Evolutionary conservation across 495 filamentous ascomycete species (phyloP), one percentile per base, ranked within the genome.

Genomic region (Penicillium samsonianum): DNA sequence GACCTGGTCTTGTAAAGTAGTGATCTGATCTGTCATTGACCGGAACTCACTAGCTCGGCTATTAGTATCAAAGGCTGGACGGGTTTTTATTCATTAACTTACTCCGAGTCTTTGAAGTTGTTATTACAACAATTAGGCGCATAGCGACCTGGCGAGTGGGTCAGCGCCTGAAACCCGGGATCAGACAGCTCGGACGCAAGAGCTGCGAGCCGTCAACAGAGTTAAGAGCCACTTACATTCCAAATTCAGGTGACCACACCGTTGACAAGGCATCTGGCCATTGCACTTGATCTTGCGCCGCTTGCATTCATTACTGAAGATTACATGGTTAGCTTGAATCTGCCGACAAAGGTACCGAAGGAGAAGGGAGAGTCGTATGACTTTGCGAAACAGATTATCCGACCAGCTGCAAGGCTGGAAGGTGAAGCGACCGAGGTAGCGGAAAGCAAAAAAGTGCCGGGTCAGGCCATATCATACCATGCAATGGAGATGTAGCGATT

Each of bases 261-360:
- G 83, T 55, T 90, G 87, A 67, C 92, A 96, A 2, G 92, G 92
- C 1, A 83, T 87, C 66, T 96, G 85, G 54, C 92, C 92, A 73
- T 96, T 96, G 78, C 92, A 96, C 64, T 95, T 95, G 70, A 96
- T 96, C 74, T 96, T 96, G 58, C 92, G 85, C 16, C 92, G 82
- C 63, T 96, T 96, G 78, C 92, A 96, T 67, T 96, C 90, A 65
- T 95, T 96, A 58, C 80, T 83, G 50, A 63, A 35, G 61, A 45
- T 9, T 42, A 16, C 25, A 20, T 46, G 19, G 55, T 66, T 44
- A 71, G 69, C 57, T 45, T 49, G 37, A 20, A 23, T 14, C 11
- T 38, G 37, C n/a, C 43, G 17, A 47, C 40, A 55, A 42, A 50
- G 11, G 42, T 30, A 35, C 38, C 51, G 33, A 35, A 52, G 11